These are phyloP conservation scores for Botrytis paeoniae DNA, from an alignment of 2,329 filamentous ascomycete species.

Conservation along the genomic window DNA sequence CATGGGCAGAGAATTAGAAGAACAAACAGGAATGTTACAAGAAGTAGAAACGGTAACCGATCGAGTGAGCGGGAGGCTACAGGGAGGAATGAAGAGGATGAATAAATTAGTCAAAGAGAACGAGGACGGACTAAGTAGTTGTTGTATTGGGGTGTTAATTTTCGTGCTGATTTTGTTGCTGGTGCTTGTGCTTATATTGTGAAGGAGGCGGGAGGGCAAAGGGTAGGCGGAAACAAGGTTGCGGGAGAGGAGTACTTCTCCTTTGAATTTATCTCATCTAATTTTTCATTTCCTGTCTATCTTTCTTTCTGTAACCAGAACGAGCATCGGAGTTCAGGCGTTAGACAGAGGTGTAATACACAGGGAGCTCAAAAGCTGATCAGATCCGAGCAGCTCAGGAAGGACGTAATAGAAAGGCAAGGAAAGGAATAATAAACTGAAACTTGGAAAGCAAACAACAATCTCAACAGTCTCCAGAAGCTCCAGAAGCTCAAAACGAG, in stretches of 20 bases:
- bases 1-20: constrained; percentile 94
- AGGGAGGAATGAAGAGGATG: constrained; percentile 83
- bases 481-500: background rate
- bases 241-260: background rate
- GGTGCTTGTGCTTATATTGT: constrained; percentile 69
- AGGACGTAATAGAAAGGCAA: background rate
- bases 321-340: constrained; percentile 5
- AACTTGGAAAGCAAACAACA: background rate
- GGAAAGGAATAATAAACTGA: background rate
- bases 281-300: background rate
- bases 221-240: too few species aligned
- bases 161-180: constrained; percentile 83
- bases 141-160: constrained; percentile 86
- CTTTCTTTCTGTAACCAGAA: background rate
- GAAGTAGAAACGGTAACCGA: constrained; percentile 82
- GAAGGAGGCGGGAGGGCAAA: background rate
- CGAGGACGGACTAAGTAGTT: constrained; percentile 84
- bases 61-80: constrained; percentile 79
- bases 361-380: background rate
- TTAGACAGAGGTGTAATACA: background rate
- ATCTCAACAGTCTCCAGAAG: background rate
- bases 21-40: constrained; percentile 86
- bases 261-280: background rate
- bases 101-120: constrained; percentile 81
- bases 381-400: background rate